Conservation (phyloP, 2,329 filamentous ascomycete species). For the Dactylellina haptotyla region DNA sequence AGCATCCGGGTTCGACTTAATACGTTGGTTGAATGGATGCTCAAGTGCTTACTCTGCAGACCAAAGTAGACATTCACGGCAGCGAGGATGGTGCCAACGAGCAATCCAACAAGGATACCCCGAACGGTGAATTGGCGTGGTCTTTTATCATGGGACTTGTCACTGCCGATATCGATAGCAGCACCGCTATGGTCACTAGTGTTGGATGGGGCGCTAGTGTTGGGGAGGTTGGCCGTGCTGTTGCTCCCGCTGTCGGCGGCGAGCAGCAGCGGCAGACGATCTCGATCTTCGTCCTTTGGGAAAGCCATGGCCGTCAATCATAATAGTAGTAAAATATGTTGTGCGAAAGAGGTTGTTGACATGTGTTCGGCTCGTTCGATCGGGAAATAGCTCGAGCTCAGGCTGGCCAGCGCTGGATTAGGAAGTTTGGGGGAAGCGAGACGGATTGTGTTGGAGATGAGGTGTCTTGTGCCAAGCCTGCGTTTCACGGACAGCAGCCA, state of each 20-base stretch:
- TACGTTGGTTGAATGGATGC: neutral
- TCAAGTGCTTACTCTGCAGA: conserved; percentile 73
- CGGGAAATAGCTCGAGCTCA: neutral
- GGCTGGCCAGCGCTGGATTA: too few relatives aligned
- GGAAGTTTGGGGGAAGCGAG: neutral
- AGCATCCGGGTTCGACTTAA: neutral
- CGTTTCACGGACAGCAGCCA: neutral
- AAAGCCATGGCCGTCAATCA: neutral
- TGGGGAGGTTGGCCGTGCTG: neutral
- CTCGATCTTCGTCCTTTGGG: neutral
- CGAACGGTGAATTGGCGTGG: conserved; percentile 75
- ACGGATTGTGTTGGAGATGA: neutral
- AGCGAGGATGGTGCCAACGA: conserved; percentile 88
- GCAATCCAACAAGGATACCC: conserved; percentile 79
- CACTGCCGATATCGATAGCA: neutral
- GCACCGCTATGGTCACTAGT: neutral
- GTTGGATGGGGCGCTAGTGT: neutral
- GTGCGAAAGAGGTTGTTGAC: neutral
- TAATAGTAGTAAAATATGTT: neutral
- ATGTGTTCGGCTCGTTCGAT: neutral
- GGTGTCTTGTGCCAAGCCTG: neutral
- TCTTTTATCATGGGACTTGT: conserved; percentile 5
- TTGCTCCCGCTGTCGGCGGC: too few relatives aligned
- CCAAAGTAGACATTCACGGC: conserved; percentile 99
- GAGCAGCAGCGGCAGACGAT: neutral